A percentile compares a stretch with the other conserved stretches of the same genome.
Conservation (phyloP, 2,329 filamentous ascomycete species). For the Stagonosporopsis chrysanthemi region DNA sequence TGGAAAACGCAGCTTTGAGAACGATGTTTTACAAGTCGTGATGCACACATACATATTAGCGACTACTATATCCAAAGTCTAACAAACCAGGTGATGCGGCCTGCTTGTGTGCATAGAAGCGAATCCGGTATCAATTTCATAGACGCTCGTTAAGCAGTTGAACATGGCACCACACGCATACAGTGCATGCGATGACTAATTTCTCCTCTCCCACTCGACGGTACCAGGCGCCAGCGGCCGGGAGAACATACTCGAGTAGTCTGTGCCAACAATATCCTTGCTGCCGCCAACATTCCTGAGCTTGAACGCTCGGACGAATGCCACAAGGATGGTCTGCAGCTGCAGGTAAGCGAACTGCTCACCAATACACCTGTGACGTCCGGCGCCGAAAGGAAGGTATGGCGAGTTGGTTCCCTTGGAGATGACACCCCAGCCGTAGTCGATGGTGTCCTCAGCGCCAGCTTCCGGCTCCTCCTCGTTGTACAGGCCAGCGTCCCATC, state of each 20-base stretch:
- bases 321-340: conserved; percentile 82
- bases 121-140: conserved; percentile 27
- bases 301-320: conserved; percentile 80
- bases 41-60: conserved; percentile 13
- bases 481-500: conserved; percentile 74
- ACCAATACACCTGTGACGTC: conserved; percentile 91
- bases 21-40: neutral
- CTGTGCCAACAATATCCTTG: conserved; percentile 71
- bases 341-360: conserved; percentile 97
- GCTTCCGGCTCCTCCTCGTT: conserved; percentile 50
- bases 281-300: conserved; percentile 78
- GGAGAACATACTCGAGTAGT: conserved; percentile 64
- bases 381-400: conserved; percentile 93
- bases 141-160: conserved; percentile 22
- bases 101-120: conserved; percentile 18
- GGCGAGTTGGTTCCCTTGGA: conserved; percentile 89
- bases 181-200: conserved; percentile 38
- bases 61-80: conserved; percentile 19
- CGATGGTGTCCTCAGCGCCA: conserved; percentile 74
- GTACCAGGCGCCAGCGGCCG: conserved; percentile 57
- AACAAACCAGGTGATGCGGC: conserved; percentile 11
- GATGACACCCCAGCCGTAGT: conserved; percentile 93
- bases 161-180: conserved; percentile 1
- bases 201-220: conserved; percentile 77
- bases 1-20: neutral